Conservation (phyloP, 345 rosid genomes). For the Rhodomyrtus tomentosa region DNA sequence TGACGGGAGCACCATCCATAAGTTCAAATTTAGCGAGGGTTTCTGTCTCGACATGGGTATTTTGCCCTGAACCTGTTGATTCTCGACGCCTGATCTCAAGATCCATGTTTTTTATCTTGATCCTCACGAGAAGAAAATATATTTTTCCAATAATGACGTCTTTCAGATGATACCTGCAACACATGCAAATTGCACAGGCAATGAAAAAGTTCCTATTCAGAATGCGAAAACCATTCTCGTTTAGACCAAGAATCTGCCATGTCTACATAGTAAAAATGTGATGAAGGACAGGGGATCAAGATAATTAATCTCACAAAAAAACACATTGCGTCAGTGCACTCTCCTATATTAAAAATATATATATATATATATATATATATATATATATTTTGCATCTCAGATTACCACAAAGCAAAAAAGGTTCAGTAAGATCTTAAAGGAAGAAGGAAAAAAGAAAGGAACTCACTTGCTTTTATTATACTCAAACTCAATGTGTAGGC, state of each 20-base stretch:
- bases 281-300: neutral
- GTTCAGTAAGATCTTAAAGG: neutral
- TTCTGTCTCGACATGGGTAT: slow-evolving; percentile 97
- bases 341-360: neutral
- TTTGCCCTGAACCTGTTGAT: slow-evolving; percentile 94
- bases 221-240: neutral
- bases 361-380: too few relatives aligned
- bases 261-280: neutral
- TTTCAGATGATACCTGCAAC: slow-evolving; percentile 83
- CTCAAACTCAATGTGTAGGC: slow-evolving; percentile 95
- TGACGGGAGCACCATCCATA: slow-evolving; percentile 99
- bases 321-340: neutral
- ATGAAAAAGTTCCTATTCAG: neutral
- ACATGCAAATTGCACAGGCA: neutral
- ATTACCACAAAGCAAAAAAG: neutral
- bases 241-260: neutral
- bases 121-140: slow-evolving; percentile 95
- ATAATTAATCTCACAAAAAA: neutral
- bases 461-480: slow-evolving; percentile 98
- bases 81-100: slow-evolving; percentile 97
- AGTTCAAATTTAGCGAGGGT: slow-evolving; percentile 92
- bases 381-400: neutral
- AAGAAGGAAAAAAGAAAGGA: neutral
- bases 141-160: slow-evolving; percentile 97
- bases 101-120: slow-evolving; percentile 98